Evolutionary conservation across 148 eudicot genomes (phyloP), one percentile per base, ranked within the genome.

Genomic region (Rhododendron henanense): DNA sequence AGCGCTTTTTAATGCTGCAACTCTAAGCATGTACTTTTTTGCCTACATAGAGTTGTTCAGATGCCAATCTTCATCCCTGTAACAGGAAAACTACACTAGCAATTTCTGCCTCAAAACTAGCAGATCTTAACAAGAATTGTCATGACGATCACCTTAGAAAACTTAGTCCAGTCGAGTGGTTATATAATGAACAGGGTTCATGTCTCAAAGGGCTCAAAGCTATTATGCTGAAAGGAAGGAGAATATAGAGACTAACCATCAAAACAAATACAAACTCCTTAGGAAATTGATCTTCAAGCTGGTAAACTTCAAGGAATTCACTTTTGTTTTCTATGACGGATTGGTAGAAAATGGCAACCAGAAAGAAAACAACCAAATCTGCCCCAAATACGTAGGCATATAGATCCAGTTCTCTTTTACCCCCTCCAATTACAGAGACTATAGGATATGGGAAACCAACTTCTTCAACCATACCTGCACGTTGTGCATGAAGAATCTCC

Each of bases 261-360:
- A 97, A 90, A 79, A 94, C 93, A 87, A 93, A 94, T 69, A 97
- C 99, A 87, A 86, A 97, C 86, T 97, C 99, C 90, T 92, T 97
- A 2, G 99, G 98, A 71, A 97, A 97, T 76, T 97, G 99, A 88
- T 97, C 99, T 92, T 97, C 99, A 87, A 95, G 98, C 92, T 97
- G 99, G 90, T 95, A 97, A 73, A 94, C 98, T 84, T 94, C 99
- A 39, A 97, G 96, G 90, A 97, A 93, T 80, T 97, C 99, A 82
- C 94, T 95, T 88, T 93, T 97, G 83, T 97, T 95, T 87, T 95
- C 94, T 18, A 95, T 97, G 85, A 95, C 94, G 39, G 97, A 94
- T 51, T 94, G 95, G 91, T 97, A 97, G 90, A 94, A 97, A 83
- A 95, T 91, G 88, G 93, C 98, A 84, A 95, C 98, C 92, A 97